Base-by-base conservation (phyloP, 1,284 basidiomycete genomes). In the Ustilago nuda region DNA sequence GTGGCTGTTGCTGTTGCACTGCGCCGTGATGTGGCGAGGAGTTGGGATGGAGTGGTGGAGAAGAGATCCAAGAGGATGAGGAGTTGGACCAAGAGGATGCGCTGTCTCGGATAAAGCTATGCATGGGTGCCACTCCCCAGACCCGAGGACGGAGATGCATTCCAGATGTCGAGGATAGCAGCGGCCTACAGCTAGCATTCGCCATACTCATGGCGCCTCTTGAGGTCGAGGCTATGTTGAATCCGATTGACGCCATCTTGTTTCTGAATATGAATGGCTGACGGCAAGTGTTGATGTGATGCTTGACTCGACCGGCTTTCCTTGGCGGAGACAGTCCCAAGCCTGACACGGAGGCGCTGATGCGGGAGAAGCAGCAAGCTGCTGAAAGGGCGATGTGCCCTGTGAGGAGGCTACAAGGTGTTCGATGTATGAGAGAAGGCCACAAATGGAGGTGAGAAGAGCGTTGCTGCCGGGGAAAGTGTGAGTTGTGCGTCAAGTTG, bases 91-190 rank as follows among this genome's bases (percentile, higher is more conserved):
- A 72, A 1, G 70, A 41, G 0, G 70, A 72, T 13, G 53, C 52
- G 37, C 27, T 63, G 54, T 72, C 70, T 36, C 70, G 70, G 35
- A 72, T 72, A 13, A 66, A 72, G 32, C 48, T 56, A 30, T 64
- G 70, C 6, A 67, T 41, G 8, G 64, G 13, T 39, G 61, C 19
- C 2, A 33, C 17, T 12, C 57, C 33, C 11, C 23, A 35, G 8
- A 56, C 12, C 27, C 64, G 64, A 33, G 64, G 41, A 9, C 64
- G 70, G 6, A 58, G 17, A 33, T 62, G 48, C 51, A 56, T 33
- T 8, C 56, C 51, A 19, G 60, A 30, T 52, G 63, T 37, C 15
- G 63, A 58, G 1, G 56, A 37, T 3, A 54, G 43, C 11, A 66
- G 15, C 15, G 61, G 30, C 9, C 56, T 45, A 9, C 39, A 46